Base-by-base conservation (phyloP, 495 filamentous ascomycete genomes). In the Xylaria intraflava region DNA sequence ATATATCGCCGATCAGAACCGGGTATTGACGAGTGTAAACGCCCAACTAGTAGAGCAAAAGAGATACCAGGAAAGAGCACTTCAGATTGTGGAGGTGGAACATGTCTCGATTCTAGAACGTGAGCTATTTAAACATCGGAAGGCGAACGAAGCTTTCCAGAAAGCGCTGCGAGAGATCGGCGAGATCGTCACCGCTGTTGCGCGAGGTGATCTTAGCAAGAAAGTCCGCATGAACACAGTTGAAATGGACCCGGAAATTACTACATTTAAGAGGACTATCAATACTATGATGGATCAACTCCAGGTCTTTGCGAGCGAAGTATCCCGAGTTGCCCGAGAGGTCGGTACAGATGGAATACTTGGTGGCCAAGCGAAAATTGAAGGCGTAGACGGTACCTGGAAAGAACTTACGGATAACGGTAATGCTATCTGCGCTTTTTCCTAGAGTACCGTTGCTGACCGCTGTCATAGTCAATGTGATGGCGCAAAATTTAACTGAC, bases 221-320 rank as follows among this genome's bases (percentile, higher is more conserved):
- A 97, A 97, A 72, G 94, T 97, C 47, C 83, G 91, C 42, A 93
- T 99, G 61, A 92, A 97, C 66, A 87, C 88, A 7, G 82, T 90
- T 60, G 93, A 99, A 71, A 93, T 96, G 88, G 93, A 99, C 78
- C 91, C 93, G 0, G 94, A 99, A 77, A 99, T 99, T 62, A 89
- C 88, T n/a, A 92, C 87, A 4, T 99, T 99, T 80, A 99, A 99
- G 75, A 84, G 88, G 51, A 96, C 91, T 36, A 84, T 89, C 74
- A 99, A 99, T 65, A 95, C 85, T 49, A 99, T 99, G 93, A 95
- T 97, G 81, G 93, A 97, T 66, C 93, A 97, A 72, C 78, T 98
- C 49, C 91, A 96, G 68, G 87, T 93, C 47, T 98, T 98, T 71
- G 91, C 93, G 62, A 92, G 87, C 67, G 91, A 98, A 73, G 93